These are phyloP conservation scores for Botrytis hyacinthi DNA, from an alignment of 2,329 filamentous ascomycete genomes.

Conservation along the genomic window DNA sequence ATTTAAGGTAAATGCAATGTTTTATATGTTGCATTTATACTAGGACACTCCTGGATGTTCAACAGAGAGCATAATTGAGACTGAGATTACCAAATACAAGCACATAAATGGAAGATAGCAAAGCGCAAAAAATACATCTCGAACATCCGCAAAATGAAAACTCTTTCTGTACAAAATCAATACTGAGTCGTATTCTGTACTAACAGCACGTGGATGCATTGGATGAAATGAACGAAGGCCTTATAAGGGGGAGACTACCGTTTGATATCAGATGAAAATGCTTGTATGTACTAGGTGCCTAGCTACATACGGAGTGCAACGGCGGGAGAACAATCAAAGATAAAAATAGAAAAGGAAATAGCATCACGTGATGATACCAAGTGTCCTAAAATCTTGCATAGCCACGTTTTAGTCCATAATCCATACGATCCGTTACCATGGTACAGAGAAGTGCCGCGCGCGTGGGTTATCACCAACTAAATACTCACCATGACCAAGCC, in stretches of 20 bases:
- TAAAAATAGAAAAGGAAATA: neutral
- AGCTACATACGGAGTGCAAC: neutral
- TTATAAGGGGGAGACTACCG: neutral
- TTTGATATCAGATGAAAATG: constrained; percentile 9
- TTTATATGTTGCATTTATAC: neutral
- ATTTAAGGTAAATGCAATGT: neutral
- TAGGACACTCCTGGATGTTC: neutral
- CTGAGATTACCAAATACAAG: constrained; percentile 1
- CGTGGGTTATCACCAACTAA: neutral
- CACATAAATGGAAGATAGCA: neutral
- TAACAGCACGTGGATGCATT: neutral
- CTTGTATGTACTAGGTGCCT: neutral
- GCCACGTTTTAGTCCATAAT: neutral
- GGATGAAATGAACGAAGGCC: neutral
- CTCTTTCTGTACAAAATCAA: neutral
- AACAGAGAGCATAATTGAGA: neutral
- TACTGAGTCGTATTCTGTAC: neutral
- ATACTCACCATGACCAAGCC: neutral
- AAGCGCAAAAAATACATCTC: neutral
- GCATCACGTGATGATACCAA: neutral
- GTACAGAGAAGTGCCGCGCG: constrained; percentile 4
- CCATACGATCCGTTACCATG: neutral
- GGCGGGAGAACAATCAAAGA: neutral
- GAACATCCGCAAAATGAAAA: neutral
- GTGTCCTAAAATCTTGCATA: neutral